A percentile compares a stretch with the other conserved stretches of the same genome.
phyloP scores from a whole-genome alignment of 2,329 filamentous ascomycete species.

The Nothopassalora personata region DNA sequence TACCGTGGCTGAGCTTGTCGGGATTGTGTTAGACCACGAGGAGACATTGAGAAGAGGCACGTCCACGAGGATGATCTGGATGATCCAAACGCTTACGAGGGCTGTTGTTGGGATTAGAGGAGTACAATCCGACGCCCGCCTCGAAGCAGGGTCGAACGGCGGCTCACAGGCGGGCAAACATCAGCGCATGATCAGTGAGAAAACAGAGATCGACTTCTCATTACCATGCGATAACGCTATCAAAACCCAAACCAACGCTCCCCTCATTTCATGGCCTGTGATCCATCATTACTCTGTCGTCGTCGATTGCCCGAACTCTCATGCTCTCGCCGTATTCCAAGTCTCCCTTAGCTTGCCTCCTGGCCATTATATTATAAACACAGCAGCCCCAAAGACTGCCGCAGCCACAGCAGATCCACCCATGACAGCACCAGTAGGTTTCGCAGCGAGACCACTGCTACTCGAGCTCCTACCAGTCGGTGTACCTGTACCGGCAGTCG shows the following conservation, averaged over 20 bases:
- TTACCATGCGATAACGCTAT: background rate
- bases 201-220: background rate
- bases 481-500: conserved; percentile 17
- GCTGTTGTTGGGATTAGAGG: background rate
- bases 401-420: conserved; percentile 19
- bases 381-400: conserved; percentile 23
- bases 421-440: conserved; percentile 6
- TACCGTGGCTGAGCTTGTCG: background rate
- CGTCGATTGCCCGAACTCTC: background rate
- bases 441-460: conserved; percentile 12
- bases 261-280: background rate
- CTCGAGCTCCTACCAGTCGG: conserved; percentile 11
- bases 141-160: too few species aligned
- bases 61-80: background rate
- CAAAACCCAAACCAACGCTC: background rate
- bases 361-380: conserved; percentile 19
- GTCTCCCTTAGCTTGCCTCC: background rate
- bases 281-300: background rate
- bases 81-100: background rate
- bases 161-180: too few species aligned
- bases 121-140: too few species aligned
- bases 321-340: background rate
- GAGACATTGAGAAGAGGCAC: background rate
- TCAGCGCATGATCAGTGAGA: too few species aligned
- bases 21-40: background rate